Base-by-base conservation (phyloP, 192 early-diverging fungal species). In the Coemansia pectinata region DNA sequence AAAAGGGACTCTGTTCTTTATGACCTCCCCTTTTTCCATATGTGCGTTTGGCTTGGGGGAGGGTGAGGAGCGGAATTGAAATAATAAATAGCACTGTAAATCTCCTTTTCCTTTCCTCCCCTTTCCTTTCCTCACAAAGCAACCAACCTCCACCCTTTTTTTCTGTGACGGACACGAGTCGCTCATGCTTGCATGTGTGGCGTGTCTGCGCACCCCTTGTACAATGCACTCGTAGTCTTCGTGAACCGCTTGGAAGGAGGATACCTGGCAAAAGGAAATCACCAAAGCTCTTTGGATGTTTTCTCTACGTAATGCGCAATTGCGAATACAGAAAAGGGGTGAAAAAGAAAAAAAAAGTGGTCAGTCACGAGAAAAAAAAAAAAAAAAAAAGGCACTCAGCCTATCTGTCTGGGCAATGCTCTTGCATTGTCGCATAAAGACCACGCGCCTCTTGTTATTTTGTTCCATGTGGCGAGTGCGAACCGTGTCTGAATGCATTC, bases 401-500 rank as follows among this genome's bases (percentile, higher is more conserved):
- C 36, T 39, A 8, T 21, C 31, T 55, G 48, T 9, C 42, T 27
- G 27, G 48, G 21, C 48, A 52, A 33, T 11, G 41, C 41, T 42
- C 41, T 14, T 52, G 29, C 55, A 58, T 58, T 58, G 55, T 58
- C 55, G 55, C 55, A 58, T 58, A 58, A 58, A 58, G 55, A 31
- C 55, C 55, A 58, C 29, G 55, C 29, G 15, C 29, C 55, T 34
- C 27, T 14, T 58, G 27, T 12, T 31, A 29, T 34, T 33, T 34
- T 55, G 25, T 34, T 14, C 14, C 27, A 31, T 58, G 55, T 58
- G 55, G 55, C 55, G 55, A 58, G 55, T 58, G 55, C 55, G 55
- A 58, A 31, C 55, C 27, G 7, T 58, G 29, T 58, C 55, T 33
- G 55, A 33, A 17, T 58, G 55, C 55, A 34, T 58, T 14, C 7